Conservation (phyloP, 2,329 filamentous ascomycete species). For the Pleomassaria siparia region DNA sequence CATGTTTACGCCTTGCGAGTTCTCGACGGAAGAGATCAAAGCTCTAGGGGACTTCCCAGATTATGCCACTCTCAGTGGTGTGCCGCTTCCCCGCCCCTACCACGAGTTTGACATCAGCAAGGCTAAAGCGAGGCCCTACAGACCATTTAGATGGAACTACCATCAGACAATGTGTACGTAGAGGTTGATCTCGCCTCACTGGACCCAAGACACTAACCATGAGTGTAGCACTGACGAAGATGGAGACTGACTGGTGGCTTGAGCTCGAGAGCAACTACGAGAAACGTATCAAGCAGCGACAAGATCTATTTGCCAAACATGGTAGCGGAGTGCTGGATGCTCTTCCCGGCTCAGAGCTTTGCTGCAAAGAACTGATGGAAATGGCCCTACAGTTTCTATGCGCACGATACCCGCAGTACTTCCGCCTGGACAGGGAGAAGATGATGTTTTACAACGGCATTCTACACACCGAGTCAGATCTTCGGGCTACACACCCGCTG, state of each 20-base stretch:
- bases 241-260: constrained; percentile 86
- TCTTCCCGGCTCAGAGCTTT: constrained; percentile 74
- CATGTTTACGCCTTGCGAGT: constrained; percentile 65
- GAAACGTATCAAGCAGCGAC: constrained; percentile 67
- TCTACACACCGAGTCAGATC: constrained; percentile 61
- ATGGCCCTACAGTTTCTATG: constrained; percentile 81
- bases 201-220: constrained; percentile 3
- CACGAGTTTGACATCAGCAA: constrained; percentile 66
- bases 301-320: constrained; percentile 64
- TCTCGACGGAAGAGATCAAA: constrained; percentile 69
- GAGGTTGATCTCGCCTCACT: neutral
- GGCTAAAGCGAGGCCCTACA: constrained; percentile 72
- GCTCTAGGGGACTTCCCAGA: constrained; percentile 76
- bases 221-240: constrained; percentile 67
- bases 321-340: constrained; percentile 65
- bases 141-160: constrained; percentile 81
- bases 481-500: constrained; percentile 66
- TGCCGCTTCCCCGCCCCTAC: constrained; percentile 68
- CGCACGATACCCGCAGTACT: constrained; percentile 74
- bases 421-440: constrained; percentile 59
- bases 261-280: constrained; percentile 77
- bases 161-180: constrained; percentile 87
- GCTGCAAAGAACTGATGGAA: constrained; percentile 85
- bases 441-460: constrained; percentile 69
- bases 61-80: constrained; percentile 73